Evolutionary conservation across 2,329 filamentous ascomycete species (phyloP), one percentile per base, ranked within the genome.

Genomic region (Triangularia verruculosa): DNA sequence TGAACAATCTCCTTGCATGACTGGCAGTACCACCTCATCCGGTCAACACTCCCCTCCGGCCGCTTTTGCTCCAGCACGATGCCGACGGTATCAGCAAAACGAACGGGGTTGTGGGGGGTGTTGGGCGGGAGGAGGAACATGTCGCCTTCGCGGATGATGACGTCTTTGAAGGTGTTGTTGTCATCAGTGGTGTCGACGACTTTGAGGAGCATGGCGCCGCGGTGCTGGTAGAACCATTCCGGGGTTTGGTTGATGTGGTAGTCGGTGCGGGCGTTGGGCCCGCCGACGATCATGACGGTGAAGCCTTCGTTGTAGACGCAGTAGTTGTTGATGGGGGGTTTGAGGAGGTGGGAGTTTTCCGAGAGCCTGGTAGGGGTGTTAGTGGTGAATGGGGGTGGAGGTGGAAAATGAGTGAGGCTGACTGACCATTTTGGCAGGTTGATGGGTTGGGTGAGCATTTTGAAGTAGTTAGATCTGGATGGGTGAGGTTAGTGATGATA

Each of bases 181-280:
- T 82, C n/a, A n/a, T n/a, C 77, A 17, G 39, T 8, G 39, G 39
- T 17, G 73, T 97, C 92, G 67, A 97, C 91, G 15, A 95, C 90
- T 75, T 96, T 96, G 70, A 99, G 89, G 63, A 95, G 83, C 94
- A 98, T 97, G 69, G 89, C 88, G 69, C 95, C 95, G 72, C 89
- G 88, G 84, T 97, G 88, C 78, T 98, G 94, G 83, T 95, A 98
- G 86, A 98, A 99, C 89, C 93, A 98, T 78, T 98, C 95, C 12
- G 95, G 88, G 0, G 94, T 98, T 72, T 88, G 82, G 83, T 98
- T 98, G 85, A 98, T 94, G 83, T 98, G 95, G 82, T 97, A 99
- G 82, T 98, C 95, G 62, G 93, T 97, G 68, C 95, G 88, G 66
- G 92, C 92, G 77, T 98, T 98, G 72, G 95, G 95, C 12, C 95